Evolutionary conservation across 1,284 basidiomycete species (phyloP).

Genomic region (Thelephora terrestris): DNA sequence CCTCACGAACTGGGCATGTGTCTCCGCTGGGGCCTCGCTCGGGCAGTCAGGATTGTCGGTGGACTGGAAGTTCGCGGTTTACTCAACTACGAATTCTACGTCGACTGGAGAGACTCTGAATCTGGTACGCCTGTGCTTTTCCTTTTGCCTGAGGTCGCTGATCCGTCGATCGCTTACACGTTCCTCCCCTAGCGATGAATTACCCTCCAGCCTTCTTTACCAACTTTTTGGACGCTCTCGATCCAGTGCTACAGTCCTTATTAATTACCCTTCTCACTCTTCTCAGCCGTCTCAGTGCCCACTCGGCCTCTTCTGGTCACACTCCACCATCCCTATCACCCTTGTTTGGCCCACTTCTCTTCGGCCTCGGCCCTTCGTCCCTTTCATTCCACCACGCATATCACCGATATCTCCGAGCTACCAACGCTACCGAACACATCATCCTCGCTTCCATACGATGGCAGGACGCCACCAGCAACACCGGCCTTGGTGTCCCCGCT

Average conservation of each 20-base stretch:
- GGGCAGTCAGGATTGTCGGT: conserved; percentile 56
- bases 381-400: conserved; percentile 73
- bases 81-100: conserved; percentile 70
- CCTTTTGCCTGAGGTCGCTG: conserved; percentile 10
- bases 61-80: conserved; percentile 63
- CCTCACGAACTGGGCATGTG: conserved; percentile 83
- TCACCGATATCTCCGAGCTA: conserved; percentile 68
- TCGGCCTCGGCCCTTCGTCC: conserved; percentile 58
- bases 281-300: conserved; percentile 68
- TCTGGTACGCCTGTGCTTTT: conserved; percentile 40
- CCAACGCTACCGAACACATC: conserved; percentile 82
- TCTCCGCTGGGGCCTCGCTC: conserved; percentile 74
- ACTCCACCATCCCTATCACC: conserved; percentile 77
- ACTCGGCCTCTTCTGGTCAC: conserved; percentile 72
- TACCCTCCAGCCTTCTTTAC: conserved; percentile 66
- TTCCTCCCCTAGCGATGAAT: conserved; percentile 35
- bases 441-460: conserved; percentile 78
- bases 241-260: conserved; percentile 45
- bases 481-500: conserved; percentile 55
- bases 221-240: conserved; percentile 45
- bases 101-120: conserved; percentile 69
- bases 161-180: conserved; percentile 1
- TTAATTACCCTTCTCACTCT: conserved; percentile 64
- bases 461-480: conserved; percentile 31
- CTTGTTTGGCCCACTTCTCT: conserved; percentile 82